Conservation (phyloP, 352 stramenopile species). For the Blastocystis sp. region DNA sequence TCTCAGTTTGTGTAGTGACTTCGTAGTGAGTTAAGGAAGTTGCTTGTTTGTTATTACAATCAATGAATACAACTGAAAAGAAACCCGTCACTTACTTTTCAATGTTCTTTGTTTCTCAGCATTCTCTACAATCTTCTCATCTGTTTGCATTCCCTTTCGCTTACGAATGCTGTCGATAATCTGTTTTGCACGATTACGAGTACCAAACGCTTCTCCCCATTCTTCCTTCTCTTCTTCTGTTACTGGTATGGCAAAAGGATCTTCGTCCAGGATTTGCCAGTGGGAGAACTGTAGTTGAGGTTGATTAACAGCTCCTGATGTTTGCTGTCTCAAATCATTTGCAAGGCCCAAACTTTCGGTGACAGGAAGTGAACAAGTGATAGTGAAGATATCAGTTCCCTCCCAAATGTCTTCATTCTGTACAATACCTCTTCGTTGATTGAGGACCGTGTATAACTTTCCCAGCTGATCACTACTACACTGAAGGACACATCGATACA, state of each 20-base stretch:
- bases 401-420: constrained; percentile 83
- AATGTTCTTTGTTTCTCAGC: constrained; percentile 92
- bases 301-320: constrained; percentile 88
- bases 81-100: constrained; percentile 78
- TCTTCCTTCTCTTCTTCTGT: constrained; percentile 91
- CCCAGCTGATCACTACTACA: constrained; percentile 82
- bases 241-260: constrained; percentile 91
- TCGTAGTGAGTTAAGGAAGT: too few relatives aligned
- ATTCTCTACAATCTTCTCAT: constrained; percentile 90
- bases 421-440: constrained; percentile 85
- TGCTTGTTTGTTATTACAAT: background rate
- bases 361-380: constrained; percentile 87
- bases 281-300: constrained; percentile 91
- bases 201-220: constrained; percentile 83
- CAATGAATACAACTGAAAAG: background rate
- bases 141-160: constrained; percentile 86
- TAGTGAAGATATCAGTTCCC: constrained; percentile 86
- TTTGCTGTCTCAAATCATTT: constrained; percentile 86
- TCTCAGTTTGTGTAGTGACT: background rate
- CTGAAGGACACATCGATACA: constrained; percentile 69
- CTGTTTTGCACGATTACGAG: constrained; percentile 84
- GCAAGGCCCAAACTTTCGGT: constrained; percentile 87
- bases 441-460: constrained; percentile 88
- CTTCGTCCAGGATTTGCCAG: constrained; percentile 86
- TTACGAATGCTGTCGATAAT: constrained; percentile 89